These are phyloP conservation scores for Dictyostelium firmibasis DNA, from an alignment of 78 protist species.

Conservation along the genomic window DNA sequence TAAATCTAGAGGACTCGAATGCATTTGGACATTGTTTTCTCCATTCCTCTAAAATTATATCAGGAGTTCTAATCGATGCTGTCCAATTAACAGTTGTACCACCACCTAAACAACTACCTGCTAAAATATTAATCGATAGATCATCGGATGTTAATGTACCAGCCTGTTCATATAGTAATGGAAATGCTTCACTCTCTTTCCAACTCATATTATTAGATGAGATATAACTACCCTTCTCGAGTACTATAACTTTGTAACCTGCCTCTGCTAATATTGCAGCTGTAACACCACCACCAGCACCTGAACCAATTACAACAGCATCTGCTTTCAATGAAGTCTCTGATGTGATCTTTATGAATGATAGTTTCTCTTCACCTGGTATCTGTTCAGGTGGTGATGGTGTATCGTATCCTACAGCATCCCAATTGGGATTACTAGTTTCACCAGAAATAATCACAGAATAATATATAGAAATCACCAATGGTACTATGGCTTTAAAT, in stretches of 20 bases:
- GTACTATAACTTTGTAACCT: conserved; percentile 54
- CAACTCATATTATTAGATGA: conserved; percentile 48
- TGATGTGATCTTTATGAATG: conserved; percentile 8
- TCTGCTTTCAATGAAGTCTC: conserved; percentile 68
- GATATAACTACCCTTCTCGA: conserved; percentile 54
- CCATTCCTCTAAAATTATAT: conserved; percentile 32
- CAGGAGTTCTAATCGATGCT: conserved; percentile 72
- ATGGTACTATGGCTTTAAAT: conserved; percentile 54
- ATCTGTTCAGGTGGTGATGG: conserved; percentile 66
- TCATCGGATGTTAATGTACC: conserved; percentile 53
- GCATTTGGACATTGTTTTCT: conserved; percentile 34
- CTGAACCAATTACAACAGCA: conserved; percentile 79
- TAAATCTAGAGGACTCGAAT: not conserved
- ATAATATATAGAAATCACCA: conserved; percentile 8
- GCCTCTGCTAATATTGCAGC: conserved; percentile 49
- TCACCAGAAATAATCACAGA: not conserved
- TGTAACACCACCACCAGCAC: conserved; percentile 81
- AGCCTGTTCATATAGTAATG: conserved; percentile 66
- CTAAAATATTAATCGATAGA: conserved; percentile 21
- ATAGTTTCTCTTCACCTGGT: conserved; percentile 44
- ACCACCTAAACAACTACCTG: conserved; percentile 79
- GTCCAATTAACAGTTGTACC: conserved; percentile 79
- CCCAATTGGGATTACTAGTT: conserved; percentile 54
- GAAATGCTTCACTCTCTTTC: conserved; percentile 56
- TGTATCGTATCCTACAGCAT: not conserved